Base-by-base conservation (phyloP, 1,284 basidiomycete species). In the Leccinum brunneo-olivaceum region DNA sequence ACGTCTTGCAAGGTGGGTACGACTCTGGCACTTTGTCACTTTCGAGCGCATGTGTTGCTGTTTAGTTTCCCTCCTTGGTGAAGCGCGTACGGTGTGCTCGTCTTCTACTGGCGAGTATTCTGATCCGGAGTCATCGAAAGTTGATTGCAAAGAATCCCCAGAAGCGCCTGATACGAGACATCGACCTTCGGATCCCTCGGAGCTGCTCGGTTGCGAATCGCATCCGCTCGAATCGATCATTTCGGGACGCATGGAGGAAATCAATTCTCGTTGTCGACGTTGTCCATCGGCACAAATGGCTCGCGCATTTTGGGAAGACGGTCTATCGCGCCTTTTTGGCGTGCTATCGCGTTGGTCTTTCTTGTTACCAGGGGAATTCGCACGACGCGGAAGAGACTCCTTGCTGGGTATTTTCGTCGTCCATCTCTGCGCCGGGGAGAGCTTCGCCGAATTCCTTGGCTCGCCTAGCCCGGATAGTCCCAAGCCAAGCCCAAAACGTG, bases 91-190 rank as follows among this genome's bases (percentile, higher is more conserved):
- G 14, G 12, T 37, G 6, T 44, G 41, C n/a, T 50, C 44, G 24
- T 56, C 56, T 24, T 54, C 45, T n/a, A 45, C 53, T 9, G 55
- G 52, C 14, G 60, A 68, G 39, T 61, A 58, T 32, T 62, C 64
- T 1, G 56, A 60, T 19, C 44, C 53, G 40, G 62, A 60, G 23
- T 63, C 58, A 15, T 57, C 47, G 10, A 54, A 52, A 6, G 34
- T 33, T 4, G 53, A 55, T 23, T 38, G 56, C 16, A 59, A 40
- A 28, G 58, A 58, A 39, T 48, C 37, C 1, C 50, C 54, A 0
- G 58, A 59, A 4, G 42, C 45, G 8, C 55, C 48, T 5, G 55
- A 54, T 15, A 29, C 37, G 23, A 44, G 45, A 36, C 30, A 41
- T 2, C 18, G 57, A 45, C 39, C 49, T 6, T 45, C 48, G 28